These are phyloP conservation scores for Aspergillus funiculosus DNA, from an alignment of 495 filamentous ascomycete species.

Conservation along the genomic window DNA sequence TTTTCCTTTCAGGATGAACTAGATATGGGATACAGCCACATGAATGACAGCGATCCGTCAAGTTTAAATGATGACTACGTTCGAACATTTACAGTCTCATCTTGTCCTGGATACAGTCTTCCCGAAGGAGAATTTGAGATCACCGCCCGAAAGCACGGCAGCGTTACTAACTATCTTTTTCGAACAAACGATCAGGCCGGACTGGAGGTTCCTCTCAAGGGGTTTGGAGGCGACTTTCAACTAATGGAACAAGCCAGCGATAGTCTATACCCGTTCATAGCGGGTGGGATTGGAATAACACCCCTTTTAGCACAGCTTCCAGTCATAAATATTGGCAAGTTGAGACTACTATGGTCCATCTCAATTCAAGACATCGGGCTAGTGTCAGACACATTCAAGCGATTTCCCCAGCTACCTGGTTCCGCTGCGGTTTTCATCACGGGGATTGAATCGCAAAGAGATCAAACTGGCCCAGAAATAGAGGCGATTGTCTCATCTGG, in stretches of 20 bases:
- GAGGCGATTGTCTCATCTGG: constrained; percentile 33
- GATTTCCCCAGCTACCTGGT: constrained; percentile 43
- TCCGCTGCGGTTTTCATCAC: constrained; percentile 59
- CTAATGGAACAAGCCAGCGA: constrained; percentile 38
- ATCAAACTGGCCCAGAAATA: constrained; percentile 12
- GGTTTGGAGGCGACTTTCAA: constrained; percentile 65
- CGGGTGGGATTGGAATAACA: constrained; percentile 77
- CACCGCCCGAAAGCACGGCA: constrained; percentile 60
- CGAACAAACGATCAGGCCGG: constrained; percentile 43
- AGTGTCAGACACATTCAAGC: constrained; percentile 53
- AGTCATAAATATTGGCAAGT: constrained; percentile 34
- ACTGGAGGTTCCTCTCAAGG: constrained; percentile 60
- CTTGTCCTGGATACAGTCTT: constrained; percentile 36
- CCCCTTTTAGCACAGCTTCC: constrained; percentile 62
- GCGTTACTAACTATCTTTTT: constrained; percentile 61
- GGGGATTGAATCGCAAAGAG: constrained; percentile 27
- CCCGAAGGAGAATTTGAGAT: constrained; percentile 59
- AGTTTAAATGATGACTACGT: constrained; percentile 79
- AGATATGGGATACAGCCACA: constrained; percentile 68
- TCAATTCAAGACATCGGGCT: constrained; percentile 55
- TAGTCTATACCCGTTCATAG: constrained; percentile 48
- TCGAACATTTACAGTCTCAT: constrained; percentile 73
- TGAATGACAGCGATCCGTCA: constrained; percentile 70
- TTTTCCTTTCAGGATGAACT: constrained; percentile 63
- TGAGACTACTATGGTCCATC: constrained; percentile 63